phyloP scores from a whole-genome alignment of 345 rosid genomes.

The Eucalyptus tenuipes region DNA sequence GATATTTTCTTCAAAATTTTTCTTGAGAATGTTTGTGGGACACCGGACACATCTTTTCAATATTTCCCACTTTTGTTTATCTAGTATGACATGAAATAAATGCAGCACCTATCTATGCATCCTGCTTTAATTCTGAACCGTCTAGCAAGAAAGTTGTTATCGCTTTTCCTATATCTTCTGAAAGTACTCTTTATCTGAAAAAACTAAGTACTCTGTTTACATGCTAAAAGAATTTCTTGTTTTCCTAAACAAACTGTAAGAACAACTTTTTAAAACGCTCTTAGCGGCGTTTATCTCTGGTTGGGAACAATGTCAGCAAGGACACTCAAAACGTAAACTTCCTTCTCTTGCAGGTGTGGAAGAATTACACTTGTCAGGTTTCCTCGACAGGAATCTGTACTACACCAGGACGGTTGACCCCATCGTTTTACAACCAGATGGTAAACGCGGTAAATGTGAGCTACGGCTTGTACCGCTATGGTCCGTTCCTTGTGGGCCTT shows the following conservation, averaged over 20 bases:
- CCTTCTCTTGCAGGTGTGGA: constrained; percentile 46
- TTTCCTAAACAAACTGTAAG: background rate
- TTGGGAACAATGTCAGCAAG: background rate
- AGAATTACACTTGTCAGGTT: constrained; percentile 35
- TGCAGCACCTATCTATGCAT: background rate
- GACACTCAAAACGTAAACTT: background rate
- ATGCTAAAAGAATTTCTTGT: background rate
- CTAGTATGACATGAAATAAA: background rate
- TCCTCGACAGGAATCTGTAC: constrained; percentile 41
- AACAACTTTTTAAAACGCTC: background rate
- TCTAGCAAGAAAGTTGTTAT: background rate
- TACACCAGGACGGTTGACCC: constrained; percentile 74
- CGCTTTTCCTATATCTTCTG: background rate
- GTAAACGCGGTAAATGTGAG: constrained; percentile 68
- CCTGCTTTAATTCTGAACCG: background rate
- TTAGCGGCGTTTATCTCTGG: background rate
- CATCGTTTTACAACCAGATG: constrained; percentile 49
- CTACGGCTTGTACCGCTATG: constrained; percentile 54
- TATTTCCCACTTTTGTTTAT: background rate
- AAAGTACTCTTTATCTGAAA: background rate
- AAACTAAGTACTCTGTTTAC: background rate
- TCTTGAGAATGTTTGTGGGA: background rate
- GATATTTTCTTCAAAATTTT: background rate
- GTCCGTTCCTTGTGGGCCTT: constrained; percentile 72
- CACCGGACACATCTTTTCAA: background rate